phyloP scores from a whole-genome alignment of 352 stramenopile genomes.

The Pythium brassicae region DNA sequence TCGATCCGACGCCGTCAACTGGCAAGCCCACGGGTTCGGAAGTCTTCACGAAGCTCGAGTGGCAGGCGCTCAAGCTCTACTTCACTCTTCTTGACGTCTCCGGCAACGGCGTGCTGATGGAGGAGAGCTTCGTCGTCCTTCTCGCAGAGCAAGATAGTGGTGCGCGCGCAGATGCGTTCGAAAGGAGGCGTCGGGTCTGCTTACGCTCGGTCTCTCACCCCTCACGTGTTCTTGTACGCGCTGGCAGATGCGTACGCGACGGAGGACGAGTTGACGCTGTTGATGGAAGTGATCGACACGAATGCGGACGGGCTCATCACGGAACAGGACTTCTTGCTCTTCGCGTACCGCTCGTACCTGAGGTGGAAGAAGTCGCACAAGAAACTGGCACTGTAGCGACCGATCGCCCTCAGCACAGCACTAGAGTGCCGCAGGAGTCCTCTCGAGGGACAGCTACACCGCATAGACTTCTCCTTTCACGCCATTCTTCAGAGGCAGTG shows the following conservation, averaged over 20 bases:
- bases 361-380: conserved; percentile 48
- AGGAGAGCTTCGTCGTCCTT: conserved; percentile 80
- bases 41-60: conserved; percentile 68
- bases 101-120: conserved; percentile 61
- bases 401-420: background rate
- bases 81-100: conserved; percentile 69
- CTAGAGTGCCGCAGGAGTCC: too few species aligned
- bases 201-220: background rate
- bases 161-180: conserved; percentile 16
- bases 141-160: conserved; percentile 77
- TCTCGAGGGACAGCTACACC: too few species aligned
- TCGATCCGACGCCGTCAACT: background rate
- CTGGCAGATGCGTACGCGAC: conserved; percentile 74
- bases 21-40: conserved; percentile 24
- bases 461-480: too few species aligned
- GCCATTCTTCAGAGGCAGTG: too few species aligned
- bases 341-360: conserved; percentile 69
- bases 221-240: conserved; percentile 2
- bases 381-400: conserved; percentile 2
- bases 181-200: too few species aligned
- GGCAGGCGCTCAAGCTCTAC: conserved; percentile 72
- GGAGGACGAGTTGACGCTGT: conserved; percentile 69
- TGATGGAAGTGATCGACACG: conserved; percentile 79
- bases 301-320: conserved; percentile 75
- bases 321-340: conserved; percentile 77